A percentile compares a stretch with the other conserved stretches of the same genome.
Conservation (phyloP, 1,284 basidiomycete species). For the Hemileia vastatrix region DNA sequence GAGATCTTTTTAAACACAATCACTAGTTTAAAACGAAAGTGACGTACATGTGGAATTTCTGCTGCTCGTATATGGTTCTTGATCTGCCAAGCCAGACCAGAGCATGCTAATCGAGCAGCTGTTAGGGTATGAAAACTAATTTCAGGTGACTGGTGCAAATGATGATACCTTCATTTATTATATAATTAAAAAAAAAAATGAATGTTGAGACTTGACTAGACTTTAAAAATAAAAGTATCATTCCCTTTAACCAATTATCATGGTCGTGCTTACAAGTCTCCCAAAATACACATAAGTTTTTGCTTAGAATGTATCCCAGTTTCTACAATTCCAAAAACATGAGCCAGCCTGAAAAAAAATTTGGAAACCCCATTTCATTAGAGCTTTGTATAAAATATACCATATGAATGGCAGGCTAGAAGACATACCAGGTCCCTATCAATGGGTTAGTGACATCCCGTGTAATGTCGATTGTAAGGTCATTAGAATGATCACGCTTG, state of each 20-base stretch:
- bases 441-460: conserved; percentile 19
- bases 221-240: background rate
- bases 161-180: conserved; percentile 12
- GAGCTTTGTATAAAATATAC: too few species aligned
- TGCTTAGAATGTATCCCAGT: conserved; percentile 22
- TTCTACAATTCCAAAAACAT: conserved; percentile 20
- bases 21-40: too few species aligned
- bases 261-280: conserved; percentile 18
- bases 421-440: conserved; percentile 13
- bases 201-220: background rate
- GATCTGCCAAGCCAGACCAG: conserved; percentile 19
- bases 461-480: conserved; percentile 13
- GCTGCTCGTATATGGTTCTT: conserved; percentile 16
- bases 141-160: conserved; percentile 7
- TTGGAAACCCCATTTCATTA: too few species aligned
- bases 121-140: conserved; percentile 14
- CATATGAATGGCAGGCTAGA: background rate
- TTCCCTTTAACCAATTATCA: too few species aligned
- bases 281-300: conserved; percentile 11
- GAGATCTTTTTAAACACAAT: too few species aligned
- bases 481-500: conserved; percentile 5
- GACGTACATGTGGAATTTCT: conserved; percentile 1
- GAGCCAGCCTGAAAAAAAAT: conserved; percentile 15
- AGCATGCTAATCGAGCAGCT: conserved; percentile 14
- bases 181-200: background rate